These are phyloP conservation scores for Peltaster fructicola DNA, from an alignment of 2,329 filamentous ascomycete genomes.

Conservation along the genomic window DNA sequence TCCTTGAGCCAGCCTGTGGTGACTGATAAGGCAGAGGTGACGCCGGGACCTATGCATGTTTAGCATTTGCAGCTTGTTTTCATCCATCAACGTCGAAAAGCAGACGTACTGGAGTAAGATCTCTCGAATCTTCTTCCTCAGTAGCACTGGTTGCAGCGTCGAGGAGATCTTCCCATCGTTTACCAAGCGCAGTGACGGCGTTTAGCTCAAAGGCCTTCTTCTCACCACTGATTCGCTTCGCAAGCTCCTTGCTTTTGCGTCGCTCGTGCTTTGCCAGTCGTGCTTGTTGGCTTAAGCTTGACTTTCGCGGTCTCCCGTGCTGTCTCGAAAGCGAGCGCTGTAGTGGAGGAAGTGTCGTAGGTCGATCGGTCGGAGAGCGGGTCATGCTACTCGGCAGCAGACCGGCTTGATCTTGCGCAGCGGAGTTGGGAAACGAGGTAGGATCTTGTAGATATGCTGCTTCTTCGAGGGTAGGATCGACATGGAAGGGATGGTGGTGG, in stretches of 20 bases:
- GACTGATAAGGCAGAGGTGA: conserved; percentile 34
- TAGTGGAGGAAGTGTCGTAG: conserved; percentile 71
- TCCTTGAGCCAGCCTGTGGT: conserved; percentile 35
- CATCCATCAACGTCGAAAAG: conserved; percentile 4
- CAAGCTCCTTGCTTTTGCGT: conserved; percentile 57
- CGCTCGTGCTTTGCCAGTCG: conserved; percentile 65
- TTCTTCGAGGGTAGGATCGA: conserved; percentile 40
- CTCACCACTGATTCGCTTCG: conserved; percentile 54
- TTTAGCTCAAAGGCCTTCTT: conserved; percentile 78
- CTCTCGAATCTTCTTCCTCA: conserved; percentile 67
- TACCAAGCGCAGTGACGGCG: conserved; percentile 60
- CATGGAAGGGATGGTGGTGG: conserved; percentile 13
- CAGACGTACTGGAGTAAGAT: conserved; percentile 64
- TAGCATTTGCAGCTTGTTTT: conserved; percentile 1
- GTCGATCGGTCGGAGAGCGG: conserved; percentile 69
- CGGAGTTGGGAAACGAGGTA: conserved; percentile 30
- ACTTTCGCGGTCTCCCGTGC: conserved; percentile 59
- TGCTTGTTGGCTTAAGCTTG: conserved; percentile 66
- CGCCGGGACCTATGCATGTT: conserved; percentile 23
- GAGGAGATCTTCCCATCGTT: conserved; percentile 91
- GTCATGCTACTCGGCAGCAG: conserved; percentile 67
- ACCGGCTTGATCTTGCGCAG: conserved; percentile 42
- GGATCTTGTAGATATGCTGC: conserved; percentile 24
- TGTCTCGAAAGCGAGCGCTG: conserved; percentile 49
- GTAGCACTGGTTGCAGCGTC: conserved; percentile 86